phyloP scores from a whole-genome alignment of 1,284 basidiomycete genomes.

The Malassezia brasiliensis region DNA sequence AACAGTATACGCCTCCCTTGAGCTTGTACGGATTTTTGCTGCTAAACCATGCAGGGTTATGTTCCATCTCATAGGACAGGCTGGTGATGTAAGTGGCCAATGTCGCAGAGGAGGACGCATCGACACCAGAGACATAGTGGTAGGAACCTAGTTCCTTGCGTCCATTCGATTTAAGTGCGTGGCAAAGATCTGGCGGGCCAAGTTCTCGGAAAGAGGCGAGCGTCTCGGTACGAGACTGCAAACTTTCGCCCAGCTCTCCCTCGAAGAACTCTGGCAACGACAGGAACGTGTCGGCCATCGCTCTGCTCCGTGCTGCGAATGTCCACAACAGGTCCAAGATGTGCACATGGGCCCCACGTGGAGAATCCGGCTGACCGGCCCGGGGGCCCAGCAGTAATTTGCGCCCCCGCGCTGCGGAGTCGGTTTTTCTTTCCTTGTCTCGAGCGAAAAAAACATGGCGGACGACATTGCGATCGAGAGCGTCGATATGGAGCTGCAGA shows the following conservation, averaged over 20 bases:
- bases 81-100: constrained; percentile 97
- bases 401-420: neutral
- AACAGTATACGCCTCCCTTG: constrained; percentile 86
- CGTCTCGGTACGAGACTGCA: constrained; percentile 81
- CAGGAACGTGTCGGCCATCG: constrained; percentile 42
- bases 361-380: neutral
- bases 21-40: constrained; percentile 68
- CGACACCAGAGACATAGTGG: constrained; percentile 70
- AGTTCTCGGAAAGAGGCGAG: constrained; percentile 89
- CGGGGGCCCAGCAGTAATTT: neutral
- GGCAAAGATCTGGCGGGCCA: constrained; percentile 90
- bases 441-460: constrained; percentile 22
- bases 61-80: constrained; percentile 86
- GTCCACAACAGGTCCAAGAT: neutral
- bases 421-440: neutral
- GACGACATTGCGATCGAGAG: constrained; percentile 25
- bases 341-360: constrained; percentile 15
- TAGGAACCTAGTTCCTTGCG: constrained; percentile 51
- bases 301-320: neutral
- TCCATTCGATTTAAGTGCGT: constrained; percentile 79
- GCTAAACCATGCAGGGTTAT: constrained; percentile 82
- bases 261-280: constrained; percentile 51
- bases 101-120: constrained; percentile 91
- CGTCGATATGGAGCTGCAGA: constrained; percentile 20
- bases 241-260: constrained; percentile 80